These are phyloP conservation scores for Elsinoe australis DNA, from an alignment of 2,329 filamentous ascomycete species.

Conservation along the genomic window DNA sequence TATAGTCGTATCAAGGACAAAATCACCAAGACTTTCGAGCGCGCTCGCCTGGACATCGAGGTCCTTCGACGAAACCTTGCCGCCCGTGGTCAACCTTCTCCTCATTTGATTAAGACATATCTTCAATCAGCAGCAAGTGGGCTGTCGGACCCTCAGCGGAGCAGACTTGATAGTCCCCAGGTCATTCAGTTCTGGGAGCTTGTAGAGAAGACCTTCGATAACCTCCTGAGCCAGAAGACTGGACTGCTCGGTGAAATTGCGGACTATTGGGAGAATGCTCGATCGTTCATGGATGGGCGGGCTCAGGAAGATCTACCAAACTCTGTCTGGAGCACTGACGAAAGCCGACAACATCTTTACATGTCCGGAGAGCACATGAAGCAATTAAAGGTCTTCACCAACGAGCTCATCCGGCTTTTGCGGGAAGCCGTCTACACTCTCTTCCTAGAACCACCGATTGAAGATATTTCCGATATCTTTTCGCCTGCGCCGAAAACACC, in stretches of 20 bases:
- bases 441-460: slow-evolving; percentile 79
- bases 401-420: slow-evolving; percentile 77
- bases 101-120: slow-evolving; percentile 64
- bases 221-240: slow-evolving; percentile 63
- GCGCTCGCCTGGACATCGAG: slow-evolving; percentile 87
- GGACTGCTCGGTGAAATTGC: slow-evolving; percentile 83
- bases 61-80: slow-evolving; percentile 76
- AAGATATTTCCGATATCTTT: slow-evolving; percentile 81
- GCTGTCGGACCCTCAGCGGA: slow-evolving; percentile 16
- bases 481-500: slow-evolving; percentile 71
- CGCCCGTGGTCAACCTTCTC: slow-evolving; percentile 61
- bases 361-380: slow-evolving; percentile 62
- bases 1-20: slow-evolving; percentile 85
- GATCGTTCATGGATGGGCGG: slow-evolving; percentile 81
- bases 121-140: slow-evolving; percentile 61
- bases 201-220: slow-evolving; percentile 64
- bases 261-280: slow-evolving; percentile 88
- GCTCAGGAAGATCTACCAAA: slow-evolving; percentile 69
- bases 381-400: slow-evolving; percentile 66
- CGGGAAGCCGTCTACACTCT: slow-evolving; percentile 72
- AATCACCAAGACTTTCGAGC: slow-evolving; percentile 70
- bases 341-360: slow-evolving; percentile 71
- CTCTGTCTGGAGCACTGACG: slow-evolving; percentile 47
- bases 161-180: slow-evolving; percentile 65
- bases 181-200: slow-evolving; percentile 92